Percentiles rank a stretch among this genome's conserved stretches.
Evolutionary conservation across 1,284 basidiomycete species (phyloP).

Genomic region (Inonotus hispidus): DNA sequence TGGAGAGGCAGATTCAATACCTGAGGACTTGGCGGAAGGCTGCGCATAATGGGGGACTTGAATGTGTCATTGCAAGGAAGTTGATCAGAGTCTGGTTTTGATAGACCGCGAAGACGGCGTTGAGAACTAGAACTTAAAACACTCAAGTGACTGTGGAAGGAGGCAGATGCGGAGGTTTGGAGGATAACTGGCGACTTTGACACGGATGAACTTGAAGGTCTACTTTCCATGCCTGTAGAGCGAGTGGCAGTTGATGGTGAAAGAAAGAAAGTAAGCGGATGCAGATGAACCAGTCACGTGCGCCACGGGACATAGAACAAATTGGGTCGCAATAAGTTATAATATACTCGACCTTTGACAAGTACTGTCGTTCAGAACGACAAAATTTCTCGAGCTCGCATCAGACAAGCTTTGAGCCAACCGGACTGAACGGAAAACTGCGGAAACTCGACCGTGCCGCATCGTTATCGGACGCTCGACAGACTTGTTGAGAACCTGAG

Average conservation of each 20-base stretch:
- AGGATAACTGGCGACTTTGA: constrained; percentile 10
- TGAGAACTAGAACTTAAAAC: constrained; percentile 13
- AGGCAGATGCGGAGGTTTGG: constrained; percentile 13
- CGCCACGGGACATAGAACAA: too few species aligned
- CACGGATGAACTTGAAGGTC: constrained; percentile 14
- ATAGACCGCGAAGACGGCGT: constrained; percentile 13
- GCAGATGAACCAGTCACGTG: too few species aligned
- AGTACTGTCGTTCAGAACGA: too few species aligned
- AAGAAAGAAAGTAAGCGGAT: neutral
- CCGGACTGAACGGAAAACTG: too few species aligned
- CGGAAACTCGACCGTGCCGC: too few species aligned
- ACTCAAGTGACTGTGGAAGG: constrained; percentile 14
- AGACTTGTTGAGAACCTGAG: too few species aligned
- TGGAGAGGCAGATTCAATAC: constrained; percentile 2
- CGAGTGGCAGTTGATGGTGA: neutral
- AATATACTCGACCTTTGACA: too few species aligned
- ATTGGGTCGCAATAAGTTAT: too few species aligned
- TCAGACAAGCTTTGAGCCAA: too few species aligned
- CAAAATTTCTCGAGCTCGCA: too few species aligned
- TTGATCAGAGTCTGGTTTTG: constrained; percentile 11
- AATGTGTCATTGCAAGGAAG: constrained; percentile 1
- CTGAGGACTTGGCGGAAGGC: neutral
- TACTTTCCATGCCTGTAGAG: constrained; percentile 11
- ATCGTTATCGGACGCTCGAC: too few species aligned
- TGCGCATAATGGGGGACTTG: constrained; percentile 2